phyloP scores from a whole-genome alignment of 805 yeast genomes.

The Scheffersomyces spartinae region DNA sequence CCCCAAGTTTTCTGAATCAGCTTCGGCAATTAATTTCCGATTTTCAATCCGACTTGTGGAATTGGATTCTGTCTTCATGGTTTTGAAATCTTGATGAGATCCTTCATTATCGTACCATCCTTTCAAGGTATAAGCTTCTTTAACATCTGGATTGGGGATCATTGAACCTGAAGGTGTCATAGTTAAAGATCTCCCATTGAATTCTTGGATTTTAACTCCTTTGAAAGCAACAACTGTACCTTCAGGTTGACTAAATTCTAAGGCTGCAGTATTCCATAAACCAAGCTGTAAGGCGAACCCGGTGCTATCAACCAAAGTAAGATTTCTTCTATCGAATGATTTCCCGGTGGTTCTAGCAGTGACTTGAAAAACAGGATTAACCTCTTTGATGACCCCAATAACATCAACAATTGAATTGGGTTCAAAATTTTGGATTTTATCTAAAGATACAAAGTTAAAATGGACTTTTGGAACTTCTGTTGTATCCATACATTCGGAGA shows the following conservation, averaged over 20 bases:
- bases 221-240: conserved; percentile 88
- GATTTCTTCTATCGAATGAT: conserved; percentile 86
- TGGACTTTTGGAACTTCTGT: conserved; percentile 66
- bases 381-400: conserved; percentile 72
- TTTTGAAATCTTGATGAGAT: conserved; percentile 44
- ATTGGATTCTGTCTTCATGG: conserved; percentile 44
- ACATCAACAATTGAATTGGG: conserved; percentile 72
- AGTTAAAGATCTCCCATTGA: conserved; percentile 75
- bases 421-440: conserved; percentile 54
- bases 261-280: conserved; percentile 83
- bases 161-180: conserved; percentile 71
- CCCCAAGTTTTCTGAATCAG: conserved; percentile 59
- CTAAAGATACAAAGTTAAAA: conserved; percentile 64
- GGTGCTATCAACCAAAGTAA: conserved; percentile 76
- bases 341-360: conserved; percentile 82
- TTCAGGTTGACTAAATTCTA: conserved; percentile 57
- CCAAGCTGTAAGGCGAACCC: conserved; percentile 69
- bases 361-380: conserved; percentile 65
- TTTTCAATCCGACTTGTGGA: conserved; percentile 33
- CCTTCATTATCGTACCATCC: conserved; percentile 95
- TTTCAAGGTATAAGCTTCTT: conserved; percentile 76
- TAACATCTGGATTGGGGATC: conserved; percentile 73
- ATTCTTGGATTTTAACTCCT: conserved; percentile 83
- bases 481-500: conserved; percentile 55
- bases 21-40: conserved; percentile 57